Percentiles rank a stretch among this genome's conserved stretches.
These are phyloP conservation scores for Phytophthora multivora DNA, from an alignment of 352 stramenopile species.

Conservation along the genomic window DNA sequence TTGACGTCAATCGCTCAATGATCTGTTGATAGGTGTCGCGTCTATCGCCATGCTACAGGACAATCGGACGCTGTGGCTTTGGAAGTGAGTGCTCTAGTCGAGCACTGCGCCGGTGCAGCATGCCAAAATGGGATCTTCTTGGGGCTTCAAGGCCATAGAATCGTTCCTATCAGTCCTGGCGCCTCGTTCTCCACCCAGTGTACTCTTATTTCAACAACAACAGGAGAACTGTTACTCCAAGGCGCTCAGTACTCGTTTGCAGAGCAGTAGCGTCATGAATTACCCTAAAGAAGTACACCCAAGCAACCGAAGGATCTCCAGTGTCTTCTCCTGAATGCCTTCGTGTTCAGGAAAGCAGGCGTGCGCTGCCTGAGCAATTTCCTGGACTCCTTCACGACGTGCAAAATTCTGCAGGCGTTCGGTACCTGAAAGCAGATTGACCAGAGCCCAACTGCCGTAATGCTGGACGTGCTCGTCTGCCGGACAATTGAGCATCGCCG, in stretches of 20 bases:
- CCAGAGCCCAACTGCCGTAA: constrained; percentile 70
- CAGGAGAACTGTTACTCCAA: constrained; percentile 42
- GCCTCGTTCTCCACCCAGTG: constrained; percentile 54
- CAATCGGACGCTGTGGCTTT: constrained; percentile 25
- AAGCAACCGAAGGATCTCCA: constrained; percentile 64
- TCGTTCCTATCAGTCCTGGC: constrained; percentile 31
- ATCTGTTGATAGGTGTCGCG: constrained; percentile 39
- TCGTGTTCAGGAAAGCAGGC: constrained; percentile 81
- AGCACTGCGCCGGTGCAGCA: constrained; percentile 38
- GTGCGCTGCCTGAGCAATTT: constrained; percentile 83
- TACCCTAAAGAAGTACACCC: constrained; percentile 23
- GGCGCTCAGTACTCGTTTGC: constrained; percentile 51
- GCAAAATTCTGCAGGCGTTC: constrained; percentile 60
- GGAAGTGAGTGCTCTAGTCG: constrained; percentile 41
- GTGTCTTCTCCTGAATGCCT: constrained; percentile 83
- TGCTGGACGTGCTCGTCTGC: constrained; percentile 62
- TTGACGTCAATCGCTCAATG: constrained; percentile 8
- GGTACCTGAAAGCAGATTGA: constrained; percentile 69
- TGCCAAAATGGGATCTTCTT: constrained; percentile 56
- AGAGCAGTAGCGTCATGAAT: constrained; percentile 24
- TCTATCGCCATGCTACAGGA: constrained; percentile 34
- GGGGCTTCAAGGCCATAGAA: constrained; percentile 42
- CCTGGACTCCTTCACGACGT: constrained; percentile 66
- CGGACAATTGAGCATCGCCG: constrained; percentile 78
- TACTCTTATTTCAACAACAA: constrained; percentile 17